These are phyloP conservation scores for Colletotrichum higginsianum DNA, from an alignment of 2,329 filamentous ascomycete genomes.

Conservation along the genomic window DNA sequence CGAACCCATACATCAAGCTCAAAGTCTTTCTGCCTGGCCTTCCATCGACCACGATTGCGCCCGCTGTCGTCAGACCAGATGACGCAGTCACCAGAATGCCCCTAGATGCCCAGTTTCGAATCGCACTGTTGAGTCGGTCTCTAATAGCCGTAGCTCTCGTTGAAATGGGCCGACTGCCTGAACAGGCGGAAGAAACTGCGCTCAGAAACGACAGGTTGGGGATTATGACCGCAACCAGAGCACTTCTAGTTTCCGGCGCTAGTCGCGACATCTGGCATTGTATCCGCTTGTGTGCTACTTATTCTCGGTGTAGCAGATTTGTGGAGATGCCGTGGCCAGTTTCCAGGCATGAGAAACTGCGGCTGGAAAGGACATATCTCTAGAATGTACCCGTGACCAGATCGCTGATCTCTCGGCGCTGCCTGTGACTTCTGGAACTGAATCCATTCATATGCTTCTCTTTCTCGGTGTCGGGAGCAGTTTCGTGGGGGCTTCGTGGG, in stretches of 20 bases:
- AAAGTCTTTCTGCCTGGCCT: too few relatives aligned
- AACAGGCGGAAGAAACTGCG: neutral
- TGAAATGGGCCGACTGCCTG: neutral
- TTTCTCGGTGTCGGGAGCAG: neutral
- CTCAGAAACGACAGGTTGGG: neutral
- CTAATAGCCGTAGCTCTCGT: neutral
- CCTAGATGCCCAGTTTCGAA: neutral
- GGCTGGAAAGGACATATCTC: too few relatives aligned
- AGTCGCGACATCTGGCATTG: neutral
- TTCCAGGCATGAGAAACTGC: neutral
- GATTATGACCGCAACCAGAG: neutral
- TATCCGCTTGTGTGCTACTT: neutral
- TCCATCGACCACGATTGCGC: neutral
- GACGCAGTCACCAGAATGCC: neutral
- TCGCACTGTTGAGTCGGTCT: neutral
- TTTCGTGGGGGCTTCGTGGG: neutral
- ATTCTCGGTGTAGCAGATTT: neutral
- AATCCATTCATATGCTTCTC: neutral
- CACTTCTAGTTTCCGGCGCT: neutral
- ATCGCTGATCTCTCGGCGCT: too few relatives aligned
- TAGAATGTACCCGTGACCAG: too few relatives aligned
- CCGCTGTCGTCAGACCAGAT: constrained; percentile 44
- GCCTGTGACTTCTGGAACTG: neutral
- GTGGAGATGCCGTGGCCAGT: neutral
- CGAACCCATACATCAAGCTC: neutral